phyloP scores from a whole-genome alignment of 1,284 basidiomycete species.

The Trichosporon coremiiforme region DNA sequence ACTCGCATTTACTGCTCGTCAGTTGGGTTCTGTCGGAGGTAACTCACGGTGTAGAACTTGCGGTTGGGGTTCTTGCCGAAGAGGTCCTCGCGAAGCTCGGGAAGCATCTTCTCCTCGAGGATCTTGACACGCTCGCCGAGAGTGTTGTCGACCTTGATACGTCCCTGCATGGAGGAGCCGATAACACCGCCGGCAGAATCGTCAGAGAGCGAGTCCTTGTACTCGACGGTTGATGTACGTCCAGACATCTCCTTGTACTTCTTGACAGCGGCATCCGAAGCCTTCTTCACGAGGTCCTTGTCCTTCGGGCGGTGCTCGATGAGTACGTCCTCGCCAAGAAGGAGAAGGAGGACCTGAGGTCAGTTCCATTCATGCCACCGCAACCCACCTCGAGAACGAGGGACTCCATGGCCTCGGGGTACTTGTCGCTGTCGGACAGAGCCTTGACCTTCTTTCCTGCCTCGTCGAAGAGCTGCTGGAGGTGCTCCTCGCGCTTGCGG shows the following conservation, averaged over 20 bases:
- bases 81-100: constrained; percentile 80
- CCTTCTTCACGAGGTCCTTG: constrained; percentile 45
- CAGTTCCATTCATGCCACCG: background rate
- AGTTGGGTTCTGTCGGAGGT: background rate
- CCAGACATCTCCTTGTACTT: constrained; percentile 64
- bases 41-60: constrained; percentile 69
- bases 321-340: constrained; percentile 69
- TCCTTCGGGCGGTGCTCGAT: constrained; percentile 52
- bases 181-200: constrained; percentile 83
- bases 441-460: constrained; percentile 68
- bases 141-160: constrained; percentile 89
- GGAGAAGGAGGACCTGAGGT: constrained; percentile 61
- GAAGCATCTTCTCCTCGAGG: constrained; percentile 91
- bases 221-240: constrained; percentile 64
- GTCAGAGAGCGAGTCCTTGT: constrained; percentile 70
- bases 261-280: constrained; percentile 40
- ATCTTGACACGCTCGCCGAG: constrained; percentile 82
- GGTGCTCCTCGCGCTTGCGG: constrained; percentile 86
- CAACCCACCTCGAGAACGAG: constrained; percentile 72
- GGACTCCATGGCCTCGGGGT: constrained; percentile 75
- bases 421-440: constrained; percentile 71
- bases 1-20: constrained; percentile 7
- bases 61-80: constrained; percentile 84
- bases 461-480: constrained; percentile 82
- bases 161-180: constrained; percentile 68